Evolutionary conservation across 768 basidiomycete species (phyloP).

Genomic region (Polyporus arcularius): DNA sequence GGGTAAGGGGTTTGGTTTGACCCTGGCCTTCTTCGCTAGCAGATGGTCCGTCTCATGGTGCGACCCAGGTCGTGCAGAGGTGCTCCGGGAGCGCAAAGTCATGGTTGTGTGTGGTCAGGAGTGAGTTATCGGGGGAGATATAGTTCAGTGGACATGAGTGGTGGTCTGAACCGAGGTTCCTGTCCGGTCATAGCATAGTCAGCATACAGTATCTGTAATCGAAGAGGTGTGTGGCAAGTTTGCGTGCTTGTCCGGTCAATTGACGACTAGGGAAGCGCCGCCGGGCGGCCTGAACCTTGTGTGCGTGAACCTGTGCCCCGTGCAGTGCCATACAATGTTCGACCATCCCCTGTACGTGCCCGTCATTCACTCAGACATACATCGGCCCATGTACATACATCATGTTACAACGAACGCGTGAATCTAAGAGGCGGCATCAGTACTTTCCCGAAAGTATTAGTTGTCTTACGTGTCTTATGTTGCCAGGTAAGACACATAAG

Average conservation of each 20-base stretch:
- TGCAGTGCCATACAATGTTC: no score
- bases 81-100: background rate
- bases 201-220: constrained; percentile 10
- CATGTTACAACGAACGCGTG: no score
- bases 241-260: constrained; percentile 12
- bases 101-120: background rate
- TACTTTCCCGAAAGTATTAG: no score
- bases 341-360: no score
- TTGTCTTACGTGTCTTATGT: no score
- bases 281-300: no score
- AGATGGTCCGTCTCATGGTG: constrained; percentile 2
- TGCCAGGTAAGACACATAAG: no score
- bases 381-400: no score
- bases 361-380: no score
- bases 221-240: constrained; percentile 4
- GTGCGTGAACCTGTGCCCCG: no score
- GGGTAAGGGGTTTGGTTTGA: constrained; percentile 48
- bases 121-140: background rate
- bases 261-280: no score
- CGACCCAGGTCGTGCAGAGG: background rate
- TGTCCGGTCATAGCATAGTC: background rate
- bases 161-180: background rate
- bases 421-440: no score
- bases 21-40: background rate
- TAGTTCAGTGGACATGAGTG: background rate